These are phyloP conservation scores for Phaeotremella skinneri DNA, from an alignment of 768 basidiomycete species.

Conservation along the genomic window DNA sequence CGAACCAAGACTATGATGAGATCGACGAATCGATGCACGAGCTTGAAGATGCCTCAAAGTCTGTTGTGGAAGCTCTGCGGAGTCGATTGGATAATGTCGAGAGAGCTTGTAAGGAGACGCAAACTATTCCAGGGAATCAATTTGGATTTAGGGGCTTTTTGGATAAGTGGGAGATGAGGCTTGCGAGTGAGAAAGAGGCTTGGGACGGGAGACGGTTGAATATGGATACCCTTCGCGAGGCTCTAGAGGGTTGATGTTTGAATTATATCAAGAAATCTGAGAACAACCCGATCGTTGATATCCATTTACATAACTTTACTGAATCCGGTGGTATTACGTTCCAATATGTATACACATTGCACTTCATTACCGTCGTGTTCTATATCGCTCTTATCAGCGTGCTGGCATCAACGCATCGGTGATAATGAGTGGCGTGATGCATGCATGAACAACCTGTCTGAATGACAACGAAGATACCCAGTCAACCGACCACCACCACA, in stretches of 20 bases:
- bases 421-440: slow-evolving; percentile 22
- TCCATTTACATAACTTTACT: no score
- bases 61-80: slow-evolving; percentile 6
- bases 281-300: no score
- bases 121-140: background rate
- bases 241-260: background rate
- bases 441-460: slow-evolving; percentile 15
- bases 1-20: slow-evolving; percentile 31
- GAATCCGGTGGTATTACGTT: no score
- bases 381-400: no score
- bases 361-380: background rate
- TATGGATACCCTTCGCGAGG: slow-evolving; percentile 1
- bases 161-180: slow-evolving; percentile 28
- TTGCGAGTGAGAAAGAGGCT: slow-evolving; percentile 22
- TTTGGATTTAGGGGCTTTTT: slow-evolving; percentile 5
- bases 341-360: no score
- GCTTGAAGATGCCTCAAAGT: slow-evolving; percentile 13
- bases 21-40: slow-evolving; percentile 23
- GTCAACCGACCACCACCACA: background rate
- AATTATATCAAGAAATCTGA: no score
- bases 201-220: slow-evolving; percentile 26
- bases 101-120: background rate
- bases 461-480: background rate
- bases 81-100: background rate
- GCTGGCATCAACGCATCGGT: slow-evolving; percentile 13